Conservation (phyloP, 169 alveolate species). For the Babesia ovata region DNA sequence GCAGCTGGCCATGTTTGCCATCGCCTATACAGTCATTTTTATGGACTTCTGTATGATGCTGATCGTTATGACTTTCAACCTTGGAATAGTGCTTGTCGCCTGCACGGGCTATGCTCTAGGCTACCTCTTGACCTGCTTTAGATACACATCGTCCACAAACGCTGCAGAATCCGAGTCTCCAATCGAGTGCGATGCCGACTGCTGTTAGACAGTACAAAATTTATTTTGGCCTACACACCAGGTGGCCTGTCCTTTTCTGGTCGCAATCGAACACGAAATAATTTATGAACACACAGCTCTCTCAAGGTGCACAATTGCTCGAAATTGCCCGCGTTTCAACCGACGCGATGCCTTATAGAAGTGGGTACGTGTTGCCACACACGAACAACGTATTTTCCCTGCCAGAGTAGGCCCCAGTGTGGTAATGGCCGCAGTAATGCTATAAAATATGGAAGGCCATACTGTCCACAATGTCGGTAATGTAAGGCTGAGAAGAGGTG, state of each 20-base stretch:
- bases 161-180: neutral
- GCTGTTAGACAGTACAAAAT: slow-evolving; percentile 20
- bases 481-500: slow-evolving; percentile 2
- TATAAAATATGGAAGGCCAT: neutral
- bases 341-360: too few species aligned
- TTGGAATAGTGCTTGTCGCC: slow-evolving; percentile 71
- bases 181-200: slow-evolving; percentile 31
- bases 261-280: too few species aligned
- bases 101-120: slow-evolving; percentile 73
- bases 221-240: too few species aligned
- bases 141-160: neutral
- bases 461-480: slow-evolving; percentile 23
- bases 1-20: slow-evolving; percentile 40
- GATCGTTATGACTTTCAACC: slow-evolving; percentile 77
- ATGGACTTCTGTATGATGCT: slow-evolving; percentile 76
- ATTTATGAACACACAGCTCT: too few species aligned
- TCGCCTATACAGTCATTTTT: slow-evolving; percentile 61
- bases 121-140: slow-evolving; percentile 61
- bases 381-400: neutral
- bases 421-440: too few species aligned
- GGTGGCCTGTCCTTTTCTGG: too few species aligned
- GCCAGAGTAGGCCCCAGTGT: neutral
- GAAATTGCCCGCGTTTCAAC: too few species aligned
- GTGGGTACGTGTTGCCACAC: too few species aligned
- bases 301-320: too few species aligned